Conservation (phyloP, 352 stramenopile species). For the Phytophthora pini region DNA sequence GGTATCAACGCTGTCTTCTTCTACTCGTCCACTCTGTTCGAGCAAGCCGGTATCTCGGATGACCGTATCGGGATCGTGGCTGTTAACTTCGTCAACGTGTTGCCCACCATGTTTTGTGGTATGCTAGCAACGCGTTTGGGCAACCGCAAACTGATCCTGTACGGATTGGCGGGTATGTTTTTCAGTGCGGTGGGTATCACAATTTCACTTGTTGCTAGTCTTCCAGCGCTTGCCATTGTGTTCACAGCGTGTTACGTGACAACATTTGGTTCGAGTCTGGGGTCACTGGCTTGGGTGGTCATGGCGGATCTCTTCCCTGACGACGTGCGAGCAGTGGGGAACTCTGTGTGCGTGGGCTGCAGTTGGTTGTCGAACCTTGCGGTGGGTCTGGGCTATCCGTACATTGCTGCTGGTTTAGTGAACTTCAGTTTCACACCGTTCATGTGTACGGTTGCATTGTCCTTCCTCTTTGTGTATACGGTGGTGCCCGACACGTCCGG, state of each 20-base stretch:
- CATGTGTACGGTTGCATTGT: slow-evolving; percentile 24
- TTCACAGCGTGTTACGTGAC: slow-evolving; percentile 51
- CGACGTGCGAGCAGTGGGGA: slow-evolving; percentile 34
- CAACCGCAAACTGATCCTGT: slow-evolving; percentile 17
- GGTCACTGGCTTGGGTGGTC: slow-evolving; percentile 37
- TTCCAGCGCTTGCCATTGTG: slow-evolving; percentile 43
- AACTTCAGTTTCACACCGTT: slow-evolving; percentile 41
- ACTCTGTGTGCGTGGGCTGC: slow-evolving; percentile 25
- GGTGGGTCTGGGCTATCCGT: slow-evolving; percentile 43
- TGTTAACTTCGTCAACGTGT: slow-evolving; percentile 50
- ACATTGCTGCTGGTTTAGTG: slow-evolving; percentile 28
- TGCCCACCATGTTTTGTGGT: slow-evolving; percentile 31
- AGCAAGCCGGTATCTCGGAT: slow-evolving; percentile 47
- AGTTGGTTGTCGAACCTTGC: slow-evolving; percentile 42
- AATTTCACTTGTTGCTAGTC: slow-evolving; percentile 29
- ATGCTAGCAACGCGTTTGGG: slow-evolving; percentile 12
- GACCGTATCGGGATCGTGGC: slow-evolving; percentile 54
- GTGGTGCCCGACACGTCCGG: slow-evolving; percentile 37
- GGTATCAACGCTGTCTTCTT: slow-evolving; percentile 65
- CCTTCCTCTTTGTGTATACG: slow-evolving; percentile 34
- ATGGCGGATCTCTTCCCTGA: slow-evolving; percentile 42
- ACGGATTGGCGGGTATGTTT: slow-evolving; percentile 21
- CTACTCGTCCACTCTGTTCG: slow-evolving; percentile 61
- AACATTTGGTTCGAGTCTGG: slow-evolving; percentile 42
- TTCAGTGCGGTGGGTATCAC: slow-evolving; percentile 42